These are phyloP conservation scores for Phlebiopsis flavidoalba DNA, from an alignment of 768 basidiomycete species.

Conservation along the genomic window DNA sequence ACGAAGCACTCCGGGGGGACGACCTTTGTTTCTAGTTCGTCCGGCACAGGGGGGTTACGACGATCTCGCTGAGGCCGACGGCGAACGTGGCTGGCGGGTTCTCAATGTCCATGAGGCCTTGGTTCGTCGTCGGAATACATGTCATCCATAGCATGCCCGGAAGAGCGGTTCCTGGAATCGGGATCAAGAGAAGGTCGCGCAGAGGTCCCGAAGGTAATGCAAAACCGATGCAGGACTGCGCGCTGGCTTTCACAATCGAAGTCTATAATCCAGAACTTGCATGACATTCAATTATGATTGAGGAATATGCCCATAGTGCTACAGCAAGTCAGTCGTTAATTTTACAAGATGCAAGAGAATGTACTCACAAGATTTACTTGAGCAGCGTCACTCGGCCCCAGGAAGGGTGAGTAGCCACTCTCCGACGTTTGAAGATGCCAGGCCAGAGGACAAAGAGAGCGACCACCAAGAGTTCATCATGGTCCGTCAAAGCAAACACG, in stretches of 20 bases:
- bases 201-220: constrained; percentile 35
- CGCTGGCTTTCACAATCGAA: constrained; percentile 81
- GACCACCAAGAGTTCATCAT: constrained; percentile 91
- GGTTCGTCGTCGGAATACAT: constrained; percentile 53
- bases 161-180: constrained; percentile 66
- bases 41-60: constrained; percentile 15
- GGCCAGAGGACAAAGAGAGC: constrained; percentile 67
- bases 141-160: constrained; percentile 40
- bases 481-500: constrained; percentile 62
- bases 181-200: constrained; percentile 32
- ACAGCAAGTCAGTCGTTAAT: background rate
- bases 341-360: background rate
- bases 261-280: constrained; percentile 95
- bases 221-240: constrained; percentile 27
- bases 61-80: constrained; percentile 19
- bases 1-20: constrained; percentile 29
- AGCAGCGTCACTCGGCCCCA: constrained; percentile 54
- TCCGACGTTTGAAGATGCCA: constrained; percentile 65
- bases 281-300: constrained; percentile 82
- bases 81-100: constrained; percentile 35
- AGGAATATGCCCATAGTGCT: constrained; percentile 92
- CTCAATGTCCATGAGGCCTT: constrained; percentile 41
- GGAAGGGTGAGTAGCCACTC: constrained; percentile 85
- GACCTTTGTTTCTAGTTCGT: constrained; percentile 43
- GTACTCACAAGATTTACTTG: constrained; percentile 82